These are phyloP conservation scores for Phoma sp. DNA, from an alignment of 2,329 filamentous ascomycete genomes.

Conservation along the genomic window DNA sequence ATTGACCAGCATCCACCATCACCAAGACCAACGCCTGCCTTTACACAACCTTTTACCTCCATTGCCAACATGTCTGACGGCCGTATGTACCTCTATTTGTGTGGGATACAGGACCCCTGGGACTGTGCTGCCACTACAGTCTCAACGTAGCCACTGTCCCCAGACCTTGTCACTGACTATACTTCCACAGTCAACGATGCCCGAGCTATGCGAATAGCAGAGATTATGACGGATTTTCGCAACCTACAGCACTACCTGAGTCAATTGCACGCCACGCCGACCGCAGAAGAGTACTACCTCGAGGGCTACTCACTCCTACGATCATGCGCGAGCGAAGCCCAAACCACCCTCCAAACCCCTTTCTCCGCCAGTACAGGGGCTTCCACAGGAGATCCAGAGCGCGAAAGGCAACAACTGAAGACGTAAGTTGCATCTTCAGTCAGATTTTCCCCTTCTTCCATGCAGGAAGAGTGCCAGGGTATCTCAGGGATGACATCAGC, in stretches of 20 bases:
- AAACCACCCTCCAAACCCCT: slow-evolving; percentile 60
- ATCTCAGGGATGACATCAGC: slow-evolving; percentile 3
- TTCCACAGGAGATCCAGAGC: slow-evolving; percentile 57
- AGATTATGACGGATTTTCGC: slow-evolving; percentile 70
- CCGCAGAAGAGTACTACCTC: slow-evolving; percentile 63
- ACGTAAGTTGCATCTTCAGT: slow-evolving; percentile 52
- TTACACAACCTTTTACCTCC: background rate
- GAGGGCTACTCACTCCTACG: slow-evolving; percentile 65
- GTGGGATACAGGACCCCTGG: background rate
- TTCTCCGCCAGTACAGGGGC: slow-evolving; percentile 55
- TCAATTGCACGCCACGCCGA: slow-evolving; percentile 58
- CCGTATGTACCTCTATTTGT: slow-evolving; percentile 52
- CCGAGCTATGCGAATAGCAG: slow-evolving; percentile 66
- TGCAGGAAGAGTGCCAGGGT: background rate
- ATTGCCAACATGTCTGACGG: slow-evolving; percentile 60
- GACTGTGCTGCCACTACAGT: background rate
- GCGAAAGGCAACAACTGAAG: slow-evolving; percentile 63
- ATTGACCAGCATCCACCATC: slow-evolving; percentile 5
- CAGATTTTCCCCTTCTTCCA: background rate
- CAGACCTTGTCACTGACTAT: slow-evolving; percentile 20
- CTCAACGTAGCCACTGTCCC: background rate
- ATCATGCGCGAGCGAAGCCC: slow-evolving; percentile 62
- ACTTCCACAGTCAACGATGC: slow-evolving; percentile 64
- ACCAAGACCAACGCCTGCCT: slow-evolving; percentile 5
- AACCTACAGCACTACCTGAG: slow-evolving; percentile 65